Percentiles rank a stretch among this genome's conserved stretches.
These are phyloP conservation scores for Grosmannia penicillata DNA, from an alignment of 2,329 filamentous ascomycete species.

Conservation along the genomic window DNA sequence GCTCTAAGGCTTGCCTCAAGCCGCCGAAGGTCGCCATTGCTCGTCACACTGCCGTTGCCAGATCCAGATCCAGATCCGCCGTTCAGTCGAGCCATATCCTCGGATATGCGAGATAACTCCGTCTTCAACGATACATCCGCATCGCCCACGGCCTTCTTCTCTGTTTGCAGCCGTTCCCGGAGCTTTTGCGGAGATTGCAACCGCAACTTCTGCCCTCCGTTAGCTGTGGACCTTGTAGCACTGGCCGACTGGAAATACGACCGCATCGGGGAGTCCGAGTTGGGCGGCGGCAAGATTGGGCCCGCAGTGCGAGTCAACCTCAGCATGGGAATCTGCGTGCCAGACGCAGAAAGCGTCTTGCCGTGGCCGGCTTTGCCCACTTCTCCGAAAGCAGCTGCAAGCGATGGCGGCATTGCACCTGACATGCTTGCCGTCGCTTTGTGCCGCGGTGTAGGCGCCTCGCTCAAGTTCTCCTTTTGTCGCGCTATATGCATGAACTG, in stretches of 20 bases:
- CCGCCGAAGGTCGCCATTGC: constrained; percentile 16
- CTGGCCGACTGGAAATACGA: constrained; percentile 16
- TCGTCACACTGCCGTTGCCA: background rate
- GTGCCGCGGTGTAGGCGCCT: constrained; percentile 3
- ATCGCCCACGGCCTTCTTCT: constrained; percentile 59
- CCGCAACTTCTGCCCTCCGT: constrained; percentile 37
- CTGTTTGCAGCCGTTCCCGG: constrained; percentile 70
- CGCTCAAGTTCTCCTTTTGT: constrained; percentile 31
- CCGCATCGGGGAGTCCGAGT: constrained; percentile 14
- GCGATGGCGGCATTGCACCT: too few species aligned
- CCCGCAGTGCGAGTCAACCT: constrained; percentile 20
- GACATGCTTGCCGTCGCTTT: background rate
- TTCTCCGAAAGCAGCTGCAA: background rate
- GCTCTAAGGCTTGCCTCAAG: constrained; percentile 43
- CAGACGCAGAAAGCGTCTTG: constrained; percentile 33
- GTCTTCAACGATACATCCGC: constrained; percentile 55
- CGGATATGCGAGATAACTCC: constrained; percentile 66
- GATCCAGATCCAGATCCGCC: constrained; percentile 10
- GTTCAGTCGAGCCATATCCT: constrained; percentile 55
- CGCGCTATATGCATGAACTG: constrained; percentile 23
- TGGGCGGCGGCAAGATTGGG: constrained; percentile 3
- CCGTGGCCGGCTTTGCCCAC: constrained; percentile 24
- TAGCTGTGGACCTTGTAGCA: constrained; percentile 22
- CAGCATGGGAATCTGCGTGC: constrained; percentile 36
- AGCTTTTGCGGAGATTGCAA: constrained; percentile 60